These are phyloP conservation scores for Lipomyces mesembrius DNA, from an alignment of 805 yeast species.

Conservation along the genomic window DNA sequence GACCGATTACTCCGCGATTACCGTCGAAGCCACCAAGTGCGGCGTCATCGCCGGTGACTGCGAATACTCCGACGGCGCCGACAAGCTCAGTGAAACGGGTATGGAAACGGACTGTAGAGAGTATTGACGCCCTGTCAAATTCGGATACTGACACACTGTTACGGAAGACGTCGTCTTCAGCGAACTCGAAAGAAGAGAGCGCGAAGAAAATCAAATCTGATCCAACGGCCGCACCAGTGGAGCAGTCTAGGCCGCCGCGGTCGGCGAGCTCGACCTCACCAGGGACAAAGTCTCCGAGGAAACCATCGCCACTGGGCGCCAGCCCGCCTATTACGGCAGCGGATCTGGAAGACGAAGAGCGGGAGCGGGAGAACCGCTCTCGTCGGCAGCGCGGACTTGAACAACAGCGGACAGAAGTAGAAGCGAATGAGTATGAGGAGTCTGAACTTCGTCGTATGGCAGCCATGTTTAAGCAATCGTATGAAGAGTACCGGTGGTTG, in stretches of 20 bases:
- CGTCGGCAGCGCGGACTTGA: neutral
- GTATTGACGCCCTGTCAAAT: neutral
- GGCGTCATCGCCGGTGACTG: neutral
- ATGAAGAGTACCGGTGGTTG: constrained; percentile 28
- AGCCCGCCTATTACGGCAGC: constrained; percentile 32
- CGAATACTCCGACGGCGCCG: neutral
- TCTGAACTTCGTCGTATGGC: constrained; percentile 32
- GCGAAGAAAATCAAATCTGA: constrained; percentile 2
- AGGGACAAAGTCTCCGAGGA: constrained; percentile 28
- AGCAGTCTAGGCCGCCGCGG: neutral
- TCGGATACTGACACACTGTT: neutral
- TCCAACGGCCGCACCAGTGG: neutral
- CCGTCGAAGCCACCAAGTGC: neutral
- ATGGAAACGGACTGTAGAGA: neutral
- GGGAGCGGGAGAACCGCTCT: constrained; percentile 4
- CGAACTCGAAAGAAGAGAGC: neutral
- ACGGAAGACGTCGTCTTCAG: neutral
- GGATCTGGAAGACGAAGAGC: constrained; percentile 16
- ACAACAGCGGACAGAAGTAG: neutral
- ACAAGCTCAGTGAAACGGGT: neutral
- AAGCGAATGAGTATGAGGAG: constrained; percentile 15
- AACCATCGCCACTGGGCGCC: constrained; percentile 37
- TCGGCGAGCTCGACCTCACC: constrained; percentile 8
- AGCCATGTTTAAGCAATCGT: constrained; percentile 20
- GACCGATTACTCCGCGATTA: constrained; percentile 1